These are phyloP conservation scores for Naganishia albida DNA, from an alignment of 1,284 basidiomycete species.

Conservation along the genomic window DNA sequence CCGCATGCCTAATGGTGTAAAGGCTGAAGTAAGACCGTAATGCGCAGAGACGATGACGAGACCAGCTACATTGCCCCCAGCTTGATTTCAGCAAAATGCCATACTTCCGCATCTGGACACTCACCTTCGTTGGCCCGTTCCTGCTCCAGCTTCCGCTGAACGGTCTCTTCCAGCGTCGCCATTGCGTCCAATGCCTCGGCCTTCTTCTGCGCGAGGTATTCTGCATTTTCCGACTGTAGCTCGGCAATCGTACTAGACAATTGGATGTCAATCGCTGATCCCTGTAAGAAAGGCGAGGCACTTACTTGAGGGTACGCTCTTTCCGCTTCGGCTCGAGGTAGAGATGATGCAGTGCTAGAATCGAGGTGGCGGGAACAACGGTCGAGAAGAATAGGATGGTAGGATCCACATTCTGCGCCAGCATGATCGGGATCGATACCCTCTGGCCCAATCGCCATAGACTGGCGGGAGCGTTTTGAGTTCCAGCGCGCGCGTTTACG, in stretches of 20 bases:
- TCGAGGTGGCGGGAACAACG: conserved; percentile 60
- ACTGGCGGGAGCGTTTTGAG: conserved; percentile 31
- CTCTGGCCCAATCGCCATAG: conserved; percentile 59
- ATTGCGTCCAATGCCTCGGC: conserved; percentile 63
- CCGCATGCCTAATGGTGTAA: conserved; percentile 58
- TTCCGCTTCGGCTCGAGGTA: conserved; percentile 62
- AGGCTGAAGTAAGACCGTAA: conserved; percentile 60
- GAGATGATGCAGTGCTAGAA: conserved; percentile 62
- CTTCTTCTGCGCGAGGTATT: conserved; percentile 62
- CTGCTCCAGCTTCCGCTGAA: conserved; percentile 48
- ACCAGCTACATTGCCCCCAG: too few relatives aligned
- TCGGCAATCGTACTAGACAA: conserved; percentile 45
- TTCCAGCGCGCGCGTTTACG: neutral
- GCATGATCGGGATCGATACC: conserved; percentile 61
- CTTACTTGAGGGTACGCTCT: conserved; percentile 57
- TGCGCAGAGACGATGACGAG: conserved; percentile 71
- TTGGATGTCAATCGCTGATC: neutral
- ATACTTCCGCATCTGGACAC: conserved; percentile 21
- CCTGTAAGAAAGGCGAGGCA: conserved; percentile 25
- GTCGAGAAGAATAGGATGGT: conserved; percentile 58
- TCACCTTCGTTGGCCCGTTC: conserved; percentile 54
- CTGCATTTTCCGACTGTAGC: conserved; percentile 63
- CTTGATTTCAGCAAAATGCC: conserved; percentile 26
- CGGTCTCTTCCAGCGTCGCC: conserved; percentile 54
- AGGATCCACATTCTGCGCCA: conserved; percentile 58